These are phyloP conservation scores for Daldinia decipiens DNA, from an alignment of 495 filamentous ascomycete genomes.

Conservation along the genomic window DNA sequence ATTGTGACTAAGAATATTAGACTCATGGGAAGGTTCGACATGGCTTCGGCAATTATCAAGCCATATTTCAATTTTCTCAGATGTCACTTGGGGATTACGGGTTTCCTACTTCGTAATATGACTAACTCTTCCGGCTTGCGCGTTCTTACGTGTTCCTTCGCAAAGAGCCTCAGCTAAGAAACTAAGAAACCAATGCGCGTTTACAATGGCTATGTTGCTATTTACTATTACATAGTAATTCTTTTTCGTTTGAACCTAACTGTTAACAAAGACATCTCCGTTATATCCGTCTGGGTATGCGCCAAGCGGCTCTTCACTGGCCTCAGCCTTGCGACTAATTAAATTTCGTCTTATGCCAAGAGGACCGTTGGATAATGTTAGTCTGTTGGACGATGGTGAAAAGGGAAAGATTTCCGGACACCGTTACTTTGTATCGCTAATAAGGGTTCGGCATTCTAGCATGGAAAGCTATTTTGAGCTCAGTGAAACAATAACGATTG, in stretches of 20 bases:
- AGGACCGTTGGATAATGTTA: neutral
- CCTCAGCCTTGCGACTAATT: slow-evolving; percentile 7
- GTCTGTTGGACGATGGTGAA: neutral
- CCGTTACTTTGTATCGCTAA: slow-evolving; percentile 8
- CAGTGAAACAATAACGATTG: slow-evolving; percentile 27
- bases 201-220: neutral
- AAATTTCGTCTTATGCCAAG: slow-evolving; percentile 6
- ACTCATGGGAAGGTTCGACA: too few relatives aligned
- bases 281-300: slow-evolving; percentile 6
- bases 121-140: neutral
- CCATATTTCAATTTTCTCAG: neutral
- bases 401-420: neutral
- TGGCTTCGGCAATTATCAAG: neutral
- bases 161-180: neutral
- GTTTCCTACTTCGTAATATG: slow-evolving; percentile 7
- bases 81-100: neutral
- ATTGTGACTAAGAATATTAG: too few relatives aligned
- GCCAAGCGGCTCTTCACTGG: neutral
- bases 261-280: neutral
- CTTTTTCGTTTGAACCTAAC: neutral
- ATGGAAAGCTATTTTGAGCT: slow-evolving; percentile 19
- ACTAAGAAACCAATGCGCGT: neutral
- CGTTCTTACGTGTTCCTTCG: neutral
- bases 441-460: neutral
- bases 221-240: too few relatives aligned